Evolutionary conservation across 192 early-diverging fungal genomes (phyloP).

Genomic region (Podila clonocystis): DNA sequence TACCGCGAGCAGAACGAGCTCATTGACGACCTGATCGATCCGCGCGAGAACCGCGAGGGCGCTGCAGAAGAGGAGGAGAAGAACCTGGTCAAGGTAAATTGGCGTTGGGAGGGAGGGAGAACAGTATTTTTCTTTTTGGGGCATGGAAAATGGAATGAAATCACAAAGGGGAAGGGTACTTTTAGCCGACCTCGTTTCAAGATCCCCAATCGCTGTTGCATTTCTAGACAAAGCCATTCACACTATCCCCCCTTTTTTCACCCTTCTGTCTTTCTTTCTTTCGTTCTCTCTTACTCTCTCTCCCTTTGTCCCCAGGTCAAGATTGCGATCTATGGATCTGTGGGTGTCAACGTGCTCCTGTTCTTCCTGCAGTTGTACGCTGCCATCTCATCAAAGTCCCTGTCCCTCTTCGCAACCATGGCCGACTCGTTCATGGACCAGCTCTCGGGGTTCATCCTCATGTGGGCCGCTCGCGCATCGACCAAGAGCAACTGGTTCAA

Average conservation of each 20-base stretch:
- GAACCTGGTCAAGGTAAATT: slow-evolving; percentile 46
- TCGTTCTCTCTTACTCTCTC: background rate
- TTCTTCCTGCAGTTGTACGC: slow-evolving; percentile 76
- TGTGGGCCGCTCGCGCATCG: slow-evolving; percentile 70
- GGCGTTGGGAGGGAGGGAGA: too few species aligned
- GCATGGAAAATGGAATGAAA: too few species aligned
- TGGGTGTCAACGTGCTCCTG: slow-evolving; percentile 72
- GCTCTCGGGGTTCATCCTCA: slow-evolving; percentile 70
- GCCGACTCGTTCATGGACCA: slow-evolving; percentile 86
- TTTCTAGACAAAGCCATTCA: background rate
- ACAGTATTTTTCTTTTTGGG: too few species aligned
- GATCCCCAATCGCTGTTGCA: background rate
- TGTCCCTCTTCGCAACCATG: slow-evolving; percentile 84
- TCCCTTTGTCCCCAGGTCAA: slow-evolving; percentile 44
- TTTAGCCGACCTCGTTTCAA: too few species aligned
- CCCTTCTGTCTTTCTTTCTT: background rate
- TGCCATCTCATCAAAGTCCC: slow-evolving; percentile 76
- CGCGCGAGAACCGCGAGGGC: slow-evolving; percentile 52
- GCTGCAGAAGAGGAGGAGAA: slow-evolving; percentile 49
- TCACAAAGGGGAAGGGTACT: too few species aligned
- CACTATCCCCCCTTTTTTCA: slow-evolving; percentile 1
- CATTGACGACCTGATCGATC: slow-evolving; percentile 77
- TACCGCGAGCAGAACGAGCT: slow-evolving; percentile 86
- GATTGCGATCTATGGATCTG: slow-evolving; percentile 76
- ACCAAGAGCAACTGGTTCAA: slow-evolving; percentile 69